Conservation (phyloP, 2,329 filamentous ascomycete species). For the Didymellaceae sp. region DNA sequence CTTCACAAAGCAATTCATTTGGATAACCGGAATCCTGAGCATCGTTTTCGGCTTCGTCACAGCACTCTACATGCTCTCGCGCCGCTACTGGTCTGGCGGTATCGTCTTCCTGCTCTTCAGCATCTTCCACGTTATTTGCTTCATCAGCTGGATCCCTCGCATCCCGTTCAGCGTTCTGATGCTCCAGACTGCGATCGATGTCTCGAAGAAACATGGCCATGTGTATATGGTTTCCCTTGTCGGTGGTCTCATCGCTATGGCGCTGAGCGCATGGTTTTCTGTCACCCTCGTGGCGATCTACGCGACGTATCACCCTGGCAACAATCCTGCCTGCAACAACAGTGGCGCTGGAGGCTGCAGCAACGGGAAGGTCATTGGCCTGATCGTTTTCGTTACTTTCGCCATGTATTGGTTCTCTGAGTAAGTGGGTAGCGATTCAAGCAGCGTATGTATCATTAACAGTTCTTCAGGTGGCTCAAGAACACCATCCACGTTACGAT, state of each 20-base stretch:
- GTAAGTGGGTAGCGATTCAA: conserved; percentile 22
- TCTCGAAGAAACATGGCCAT: conserved; percentile 82
- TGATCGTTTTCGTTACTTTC: conserved; percentile 88
- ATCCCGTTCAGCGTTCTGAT: conserved; percentile 93
- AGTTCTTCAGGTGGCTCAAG: conserved; percentile 69
- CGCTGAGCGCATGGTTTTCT: conserved; percentile 83
- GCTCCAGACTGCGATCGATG: conserved; percentile 84
- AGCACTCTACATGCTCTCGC: conserved; percentile 82
- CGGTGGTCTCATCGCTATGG: conserved; percentile 77
- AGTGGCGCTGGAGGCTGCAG: conserved; percentile 70
- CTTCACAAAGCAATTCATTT: conserved; percentile 91
- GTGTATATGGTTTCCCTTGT: conserved; percentile 86
- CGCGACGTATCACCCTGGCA: conserved; percentile 76
- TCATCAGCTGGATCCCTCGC: conserved; percentile 83
- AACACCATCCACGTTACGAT: conserved; percentile 90
- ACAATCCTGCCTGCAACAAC: conserved; percentile 63
- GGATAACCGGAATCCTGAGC: conserved; percentile 70
- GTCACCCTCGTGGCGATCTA: conserved; percentile 88
- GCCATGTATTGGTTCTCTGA: conserved; percentile 94
- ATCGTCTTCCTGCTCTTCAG: conserved; percentile 86
- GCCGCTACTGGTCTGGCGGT: conserved; percentile 79
- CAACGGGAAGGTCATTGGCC: conserved; percentile 77
- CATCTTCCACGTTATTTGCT: conserved; percentile 80
- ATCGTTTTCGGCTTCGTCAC: conserved; percentile 84
- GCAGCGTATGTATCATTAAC: conserved; percentile 37